phyloP scores from a whole-genome alignment of 2,329 filamentous ascomycete species.

The Fusarium sp. region DNA sequence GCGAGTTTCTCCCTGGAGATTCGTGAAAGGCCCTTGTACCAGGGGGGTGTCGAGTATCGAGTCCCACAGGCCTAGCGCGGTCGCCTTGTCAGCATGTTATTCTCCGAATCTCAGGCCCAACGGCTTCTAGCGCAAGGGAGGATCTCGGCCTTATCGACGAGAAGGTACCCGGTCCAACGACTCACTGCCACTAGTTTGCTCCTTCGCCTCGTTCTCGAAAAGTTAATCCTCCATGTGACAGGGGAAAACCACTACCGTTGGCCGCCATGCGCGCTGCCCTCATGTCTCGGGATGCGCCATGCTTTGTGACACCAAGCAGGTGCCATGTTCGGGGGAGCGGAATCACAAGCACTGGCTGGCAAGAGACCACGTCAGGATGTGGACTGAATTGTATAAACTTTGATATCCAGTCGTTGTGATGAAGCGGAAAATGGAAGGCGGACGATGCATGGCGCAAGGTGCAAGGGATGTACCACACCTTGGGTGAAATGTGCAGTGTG shows the following conservation, averaged over 20 bases:
- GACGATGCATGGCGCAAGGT: neutral
- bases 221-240: neutral
- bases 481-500: neutral
- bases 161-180: neutral
- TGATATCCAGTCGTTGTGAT: neutral
- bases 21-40: neutral
- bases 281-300: neutral
- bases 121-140: neutral
- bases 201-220: neutral
- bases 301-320: neutral
- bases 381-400: neutral
- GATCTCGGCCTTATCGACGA: neutral
- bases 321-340: neutral
- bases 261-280: neutral
- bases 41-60: neutral
- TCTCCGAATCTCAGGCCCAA: neutral
- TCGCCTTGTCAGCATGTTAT: neutral
- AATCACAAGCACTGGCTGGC: neutral
- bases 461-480: neutral
- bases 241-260: neutral
- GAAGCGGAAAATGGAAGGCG: neutral
- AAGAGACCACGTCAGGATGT: neutral
- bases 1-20: neutral
- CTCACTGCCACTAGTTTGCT: neutral
- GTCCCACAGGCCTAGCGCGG: neutral